Percentiles rank a stretch among this genome's conserved stretches.
These are phyloP conservation scores for Cutaneotrichosporon mucoides DNA, from an alignment of 1,284 basidiomycete species.

Conservation along the genomic window DNA sequence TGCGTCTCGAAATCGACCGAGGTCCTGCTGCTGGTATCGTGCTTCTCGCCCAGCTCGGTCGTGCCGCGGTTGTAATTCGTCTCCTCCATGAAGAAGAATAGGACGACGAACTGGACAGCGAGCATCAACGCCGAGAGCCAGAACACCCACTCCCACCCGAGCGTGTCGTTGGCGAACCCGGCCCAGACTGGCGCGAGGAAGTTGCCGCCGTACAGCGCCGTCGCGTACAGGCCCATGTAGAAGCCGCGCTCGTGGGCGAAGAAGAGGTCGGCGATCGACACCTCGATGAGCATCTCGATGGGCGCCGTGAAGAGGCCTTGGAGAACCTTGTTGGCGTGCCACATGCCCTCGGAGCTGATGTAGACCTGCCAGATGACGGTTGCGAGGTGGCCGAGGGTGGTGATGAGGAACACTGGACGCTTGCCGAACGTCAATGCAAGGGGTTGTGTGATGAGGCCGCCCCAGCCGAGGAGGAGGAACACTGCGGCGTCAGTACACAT, in stretches of 20 bases:
- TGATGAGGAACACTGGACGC: conserved; percentile 22
- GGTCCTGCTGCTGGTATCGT: neutral
- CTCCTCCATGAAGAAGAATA: conserved; percentile 26
- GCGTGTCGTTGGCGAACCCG: conserved; percentile 21
- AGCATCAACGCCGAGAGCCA: conserved; percentile 18
- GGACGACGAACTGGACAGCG: conserved; percentile 7
- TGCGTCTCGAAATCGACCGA: neutral
- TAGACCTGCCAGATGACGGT: conserved; percentile 22
- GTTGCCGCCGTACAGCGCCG: conserved; percentile 15
- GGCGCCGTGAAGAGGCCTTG: conserved; percentile 22
- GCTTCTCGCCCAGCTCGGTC: conserved; percentile 14
- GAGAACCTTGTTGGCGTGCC: conserved; percentile 23
- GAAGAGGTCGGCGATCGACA: conserved; percentile 18
- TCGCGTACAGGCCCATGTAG: conserved; percentile 23
- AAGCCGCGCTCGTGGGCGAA: conserved; percentile 26
- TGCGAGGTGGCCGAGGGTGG: conserved; percentile 8
- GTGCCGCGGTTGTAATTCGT: conserved; percentile 26
- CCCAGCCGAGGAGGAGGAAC: conserved; percentile 27
- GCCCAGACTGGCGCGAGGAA: conserved; percentile 18
- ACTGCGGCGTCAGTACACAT: conserved; percentile 7
- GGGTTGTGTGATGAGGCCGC: conserved; percentile 25
- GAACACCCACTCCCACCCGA: conserved; percentile 25
- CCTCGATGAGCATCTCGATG: conserved; percentile 24
- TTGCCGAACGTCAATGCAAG: conserved; percentile 27
- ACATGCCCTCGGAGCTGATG: conserved; percentile 13